Conservation (phyloP, 768 basidiomycete species). For the Leccinum obscurum region DNA sequence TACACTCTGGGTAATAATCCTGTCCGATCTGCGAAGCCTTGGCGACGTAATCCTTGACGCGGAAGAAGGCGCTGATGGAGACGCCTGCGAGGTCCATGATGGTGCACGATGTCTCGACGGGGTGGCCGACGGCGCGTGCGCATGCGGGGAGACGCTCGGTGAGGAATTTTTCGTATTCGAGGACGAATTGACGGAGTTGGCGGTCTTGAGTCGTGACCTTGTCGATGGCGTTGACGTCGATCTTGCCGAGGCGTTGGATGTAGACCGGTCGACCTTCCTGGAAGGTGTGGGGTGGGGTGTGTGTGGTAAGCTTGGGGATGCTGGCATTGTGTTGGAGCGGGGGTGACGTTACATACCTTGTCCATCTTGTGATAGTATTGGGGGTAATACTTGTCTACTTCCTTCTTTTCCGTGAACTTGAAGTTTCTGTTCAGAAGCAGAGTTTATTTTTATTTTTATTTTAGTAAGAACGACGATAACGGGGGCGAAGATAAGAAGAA, state of each 20-base stretch:
- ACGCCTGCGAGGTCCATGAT: constrained; percentile 87
- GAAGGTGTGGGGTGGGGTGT: background rate
- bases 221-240: constrained; percentile 86
- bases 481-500: background rate
- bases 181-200: constrained; percentile 83
- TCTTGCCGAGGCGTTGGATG: constrained; percentile 87
- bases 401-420: constrained; percentile 77
- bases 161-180: constrained; percentile 91
- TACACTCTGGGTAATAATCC: constrained; percentile 87
- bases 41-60: constrained; percentile 89
- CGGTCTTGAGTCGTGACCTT: constrained; percentile 81
- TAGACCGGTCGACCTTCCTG: constrained; percentile 96
- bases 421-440: constrained; percentile 58
- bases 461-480: background rate
- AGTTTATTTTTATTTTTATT: background rate
- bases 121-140: constrained; percentile 69
- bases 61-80: constrained; percentile 75
- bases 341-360: constrained; percentile 51
- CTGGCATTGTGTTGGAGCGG: background rate
- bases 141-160: constrained; percentile 79
- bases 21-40: constrained; percentile 79
- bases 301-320: background rate
- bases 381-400: constrained; percentile 91
- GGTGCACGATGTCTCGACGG: constrained; percentile 96
- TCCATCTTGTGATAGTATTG: constrained; percentile 97